Percentiles rank a stretch among this genome's conserved stretches.
Conservation (phyloP, 2,329 filamentous ascomycete species). For the Aplosporella prunicola region DNA sequence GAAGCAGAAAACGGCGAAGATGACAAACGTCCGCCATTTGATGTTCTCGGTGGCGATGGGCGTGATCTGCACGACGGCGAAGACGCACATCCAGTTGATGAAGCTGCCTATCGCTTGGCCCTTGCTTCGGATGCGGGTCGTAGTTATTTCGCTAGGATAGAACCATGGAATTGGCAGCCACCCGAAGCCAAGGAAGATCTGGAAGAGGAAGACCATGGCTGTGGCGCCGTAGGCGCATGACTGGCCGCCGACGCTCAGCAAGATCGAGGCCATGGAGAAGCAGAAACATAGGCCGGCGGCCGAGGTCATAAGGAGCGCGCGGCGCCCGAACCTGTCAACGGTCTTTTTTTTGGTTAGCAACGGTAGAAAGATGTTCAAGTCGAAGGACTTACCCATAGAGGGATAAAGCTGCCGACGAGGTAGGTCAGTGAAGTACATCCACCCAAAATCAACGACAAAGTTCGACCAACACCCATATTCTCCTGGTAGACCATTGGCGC, state of each 20-base stretch:
- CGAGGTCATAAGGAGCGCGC: slow-evolving; percentile 32
- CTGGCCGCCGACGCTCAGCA: slow-evolving; percentile 26
- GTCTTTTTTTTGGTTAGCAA: slow-evolving; percentile 15
- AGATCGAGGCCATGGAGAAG: slow-evolving; percentile 29
- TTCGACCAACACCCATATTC: slow-evolving; percentile 32
- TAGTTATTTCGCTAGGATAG: slow-evolving; percentile 34
- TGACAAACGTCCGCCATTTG: slow-evolving; percentile 31
- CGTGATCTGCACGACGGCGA: slow-evolving; percentile 30
- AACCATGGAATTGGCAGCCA: slow-evolving; percentile 38
- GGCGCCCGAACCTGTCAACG: slow-evolving; percentile 35
- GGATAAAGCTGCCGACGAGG: slow-evolving; percentile 32
- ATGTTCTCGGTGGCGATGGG: slow-evolving; percentile 30
- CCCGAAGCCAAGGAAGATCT: slow-evolving; percentile 35
- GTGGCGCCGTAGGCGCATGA: slow-evolving; percentile 33
- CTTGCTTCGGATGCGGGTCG: slow-evolving; percentile 31
- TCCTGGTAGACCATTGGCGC: slow-evolving; percentile 31
- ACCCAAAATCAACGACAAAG: slow-evolving; percentile 45
- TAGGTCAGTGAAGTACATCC: slow-evolving; percentile 36
- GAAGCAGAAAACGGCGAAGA: slow-evolving; percentile 32
- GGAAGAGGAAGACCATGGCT: slow-evolving; percentile 38
- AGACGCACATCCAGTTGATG: slow-evolving; percentile 14
- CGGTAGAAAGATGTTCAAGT: neutral
- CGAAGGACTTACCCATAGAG: slow-evolving; percentile 17
- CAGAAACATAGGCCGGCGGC: slow-evolving; percentile 36
- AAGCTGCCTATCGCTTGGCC: slow-evolving; percentile 32